Percentiles rank a stretch among this genome's conserved stretches.
Evolutionary conservation across 2,329 filamentous ascomycete species (phyloP).

Genomic region (Colletotrichum sp.): DNA sequence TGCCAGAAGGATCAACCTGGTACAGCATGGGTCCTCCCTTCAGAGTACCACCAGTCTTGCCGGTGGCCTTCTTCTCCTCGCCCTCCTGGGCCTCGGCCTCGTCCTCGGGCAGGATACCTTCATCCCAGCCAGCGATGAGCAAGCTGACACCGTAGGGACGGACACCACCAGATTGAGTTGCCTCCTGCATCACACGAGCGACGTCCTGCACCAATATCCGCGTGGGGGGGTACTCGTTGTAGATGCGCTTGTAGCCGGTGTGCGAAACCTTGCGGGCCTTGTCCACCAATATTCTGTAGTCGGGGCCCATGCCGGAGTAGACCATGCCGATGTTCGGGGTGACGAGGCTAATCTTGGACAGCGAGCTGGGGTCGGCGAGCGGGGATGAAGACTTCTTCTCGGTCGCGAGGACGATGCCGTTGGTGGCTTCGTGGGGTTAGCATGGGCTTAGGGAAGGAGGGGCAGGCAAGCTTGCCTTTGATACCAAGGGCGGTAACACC

Average conservation of each 20-base stretch:
- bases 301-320: conserved; percentile 98
- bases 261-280: conserved; percentile 98
- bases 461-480: conserved; percentile 71
- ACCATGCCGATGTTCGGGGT: conserved; percentile 99
- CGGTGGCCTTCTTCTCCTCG: conserved; percentile 73
- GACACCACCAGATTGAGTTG: conserved; percentile 96
- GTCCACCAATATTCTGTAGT: conserved; percentile 97
- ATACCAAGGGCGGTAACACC: conserved; percentile 98
- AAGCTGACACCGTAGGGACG: conserved; percentile 95
- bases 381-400: conserved; percentile 99
- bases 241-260: conserved; percentile 98
- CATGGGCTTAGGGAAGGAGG: background rate
- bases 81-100: conserved; percentile 61
- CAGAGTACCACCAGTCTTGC: conserved; percentile 93
- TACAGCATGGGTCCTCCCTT: conserved; percentile 98
- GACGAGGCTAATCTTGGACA: conserved; percentile 97
- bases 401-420: conserved; percentile 97
- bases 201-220: conserved; percentile 99
- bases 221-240: conserved; percentile 99
- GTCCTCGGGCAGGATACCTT: conserved; percentile 88
- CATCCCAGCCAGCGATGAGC: conserved; percentile 96
- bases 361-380: conserved; percentile 91
- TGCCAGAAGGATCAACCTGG: conserved; percentile 98
- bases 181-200: conserved; percentile 97
- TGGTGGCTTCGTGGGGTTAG: conserved; percentile 72